Evolutionary conservation across 768 basidiomycete species (phyloP), one percentile per base, ranked within the genome.

Genomic region (Hygrocybe punicea): DNA sequence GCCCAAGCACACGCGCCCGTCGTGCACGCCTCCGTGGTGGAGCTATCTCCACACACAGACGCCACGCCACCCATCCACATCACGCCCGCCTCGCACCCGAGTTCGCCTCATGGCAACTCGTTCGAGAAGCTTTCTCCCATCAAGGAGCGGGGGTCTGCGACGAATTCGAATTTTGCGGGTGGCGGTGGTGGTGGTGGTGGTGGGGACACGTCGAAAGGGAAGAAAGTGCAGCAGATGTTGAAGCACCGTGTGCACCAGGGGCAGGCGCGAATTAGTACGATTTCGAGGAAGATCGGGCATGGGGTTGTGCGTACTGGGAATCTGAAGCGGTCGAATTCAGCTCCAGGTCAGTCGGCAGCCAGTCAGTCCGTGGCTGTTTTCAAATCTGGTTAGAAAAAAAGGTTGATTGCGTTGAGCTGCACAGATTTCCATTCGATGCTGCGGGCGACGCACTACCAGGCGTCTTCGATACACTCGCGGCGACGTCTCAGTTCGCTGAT

Each of bases 401-500:
- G n/a, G n/a, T n/a, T n/a, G n/a, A n/a, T n/a, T n/a, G n/a, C n/a
- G n/a, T n/a, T n/a, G n/a, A n/a, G n/a, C n/a, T n/a, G n/a, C n/a
- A 33, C 57, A 89, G 90, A 91, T 62, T 87, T 92, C 60, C 83
- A 88, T 60, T 81, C 81, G 2, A 79, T 84, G 11, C 74, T 90
- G 9, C 79, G 78, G 16, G 84, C 82, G 55, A 76, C 81, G 55
- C 67, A 82, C 57, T 75, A 91, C 75, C 77, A 91, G 81, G 78
- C 92, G 66, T 65, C 92, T 1, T 93, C 91, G 1, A 93, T 94
- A 51, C 92, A 93, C 67, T 90, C 91, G 1, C 84, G 92, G 36
- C 76, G 83, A 53, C 78, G 83, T 2, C 66, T 85, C 21, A 78
- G 79, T 49, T 82, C 81, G 1, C 67, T 83, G 35, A 75, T 78